These are phyloP conservation scores for Tolypocladium nubicola DNA, from an alignment of 2,329 filamentous ascomycete genomes.

Conservation along the genomic window DNA sequence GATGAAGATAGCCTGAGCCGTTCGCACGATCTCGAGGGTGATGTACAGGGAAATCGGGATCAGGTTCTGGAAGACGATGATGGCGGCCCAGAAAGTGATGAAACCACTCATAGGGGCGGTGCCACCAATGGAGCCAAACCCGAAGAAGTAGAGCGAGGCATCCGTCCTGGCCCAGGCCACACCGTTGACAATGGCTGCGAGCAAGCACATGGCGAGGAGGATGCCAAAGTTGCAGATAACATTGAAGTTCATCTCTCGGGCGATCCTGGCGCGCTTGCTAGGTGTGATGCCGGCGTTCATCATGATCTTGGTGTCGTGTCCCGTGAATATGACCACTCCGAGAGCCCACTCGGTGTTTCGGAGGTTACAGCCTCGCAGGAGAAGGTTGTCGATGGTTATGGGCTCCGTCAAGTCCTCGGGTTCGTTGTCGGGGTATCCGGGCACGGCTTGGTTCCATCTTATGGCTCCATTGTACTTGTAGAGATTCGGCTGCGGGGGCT, in stretches of 20 bases:
- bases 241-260: conserved; percentile 91
- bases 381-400: conserved; percentile 87
- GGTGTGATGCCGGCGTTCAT: conserved; percentile 94
- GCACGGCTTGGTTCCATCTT: conserved; percentile 69
- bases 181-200: conserved; percentile 78
- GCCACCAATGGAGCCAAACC: conserved; percentile 72
- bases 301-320: conserved; percentile 98
- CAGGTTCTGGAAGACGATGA: conserved; percentile 97
- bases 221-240: conserved; percentile 94
- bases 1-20: conserved; percentile 90
- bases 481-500: conserved; percentile 82
- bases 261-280: conserved; percentile 83
- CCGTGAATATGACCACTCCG: conserved; percentile 87
- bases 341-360: conserved; percentile 95
- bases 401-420: conserved; percentile 79
- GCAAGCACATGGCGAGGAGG: conserved; percentile 78
- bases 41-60: conserved; percentile 97
- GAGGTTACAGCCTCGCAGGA: conserved; percentile 86
- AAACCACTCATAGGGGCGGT: conserved; percentile 73
- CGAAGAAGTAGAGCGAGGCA: conserved; percentile 71
- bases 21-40: conserved; percentile 89
- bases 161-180: conserved; percentile 66
- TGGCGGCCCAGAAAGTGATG: conserved; percentile 90
- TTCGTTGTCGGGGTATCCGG: conserved; percentile 49
- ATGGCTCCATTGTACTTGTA: conserved; percentile 91